Evolutionary conservation across 139 green algal species (phyloP).

Genomic region (Tetradesmus lagerheimii): DNA sequence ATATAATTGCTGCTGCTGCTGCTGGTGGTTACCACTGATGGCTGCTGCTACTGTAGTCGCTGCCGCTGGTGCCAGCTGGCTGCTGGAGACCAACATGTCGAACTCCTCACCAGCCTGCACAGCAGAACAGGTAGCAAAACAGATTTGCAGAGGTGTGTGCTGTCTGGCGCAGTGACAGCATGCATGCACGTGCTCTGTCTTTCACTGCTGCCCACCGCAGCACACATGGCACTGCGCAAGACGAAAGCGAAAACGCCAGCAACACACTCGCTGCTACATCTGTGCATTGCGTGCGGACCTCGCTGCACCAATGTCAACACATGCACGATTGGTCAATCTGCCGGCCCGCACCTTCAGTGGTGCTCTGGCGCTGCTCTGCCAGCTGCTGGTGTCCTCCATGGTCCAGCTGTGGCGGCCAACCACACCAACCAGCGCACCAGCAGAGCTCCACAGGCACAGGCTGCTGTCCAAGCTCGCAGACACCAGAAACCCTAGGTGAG

Average conservation of each 20-base stretch:
- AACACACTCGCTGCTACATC: too few species aligned
- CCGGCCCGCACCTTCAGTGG: not conserved
- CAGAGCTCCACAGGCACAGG: constrained; percentile 4
- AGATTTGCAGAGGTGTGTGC: not conserved
- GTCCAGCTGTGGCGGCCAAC: constrained; percentile 22
- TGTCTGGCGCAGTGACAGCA: not conserved
- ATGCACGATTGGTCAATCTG: too few species aligned
- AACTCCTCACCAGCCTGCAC: constrained; percentile 17
- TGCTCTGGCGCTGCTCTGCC: not conserved
- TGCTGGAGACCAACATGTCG: constrained; percentile 19
- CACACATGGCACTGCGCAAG: too few species aligned
- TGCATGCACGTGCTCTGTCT: not conserved
- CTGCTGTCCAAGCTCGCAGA: not conserved
- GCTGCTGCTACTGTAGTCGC: not conserved
- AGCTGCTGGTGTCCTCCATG: constrained; percentile 1
- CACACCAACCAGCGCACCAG: constrained; percentile 14
- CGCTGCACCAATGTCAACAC: too few species aligned
- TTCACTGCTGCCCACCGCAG: too few species aligned
- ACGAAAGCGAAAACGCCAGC: too few species aligned
- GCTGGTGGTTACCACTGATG: not conserved
- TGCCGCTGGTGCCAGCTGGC: not conserved
- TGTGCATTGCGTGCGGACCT: too few species aligned
- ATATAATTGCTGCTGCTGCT: not conserved
- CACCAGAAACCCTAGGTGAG: not conserved
- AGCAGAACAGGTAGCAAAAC: not conserved